Conservation (phyloP, 331 rosid genomes). For the Acacia concinna region DNA sequence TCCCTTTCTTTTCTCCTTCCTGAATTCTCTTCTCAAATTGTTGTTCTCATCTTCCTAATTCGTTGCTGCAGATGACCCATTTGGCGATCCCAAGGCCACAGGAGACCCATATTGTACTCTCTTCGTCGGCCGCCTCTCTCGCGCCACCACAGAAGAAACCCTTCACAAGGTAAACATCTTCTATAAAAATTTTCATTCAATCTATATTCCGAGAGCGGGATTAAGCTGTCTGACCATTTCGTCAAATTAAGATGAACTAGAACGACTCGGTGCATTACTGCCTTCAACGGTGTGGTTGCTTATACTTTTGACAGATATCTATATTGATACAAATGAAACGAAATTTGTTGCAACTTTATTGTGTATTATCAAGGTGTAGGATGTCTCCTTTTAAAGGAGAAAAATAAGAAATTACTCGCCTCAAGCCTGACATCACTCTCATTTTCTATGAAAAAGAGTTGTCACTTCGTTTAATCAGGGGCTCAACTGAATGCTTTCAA, state of each 20-base stretch:
- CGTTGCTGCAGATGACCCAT: conserved; percentile 70
- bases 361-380: not conserved
- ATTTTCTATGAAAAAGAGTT: not conserved
- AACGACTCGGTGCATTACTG: not conserved
- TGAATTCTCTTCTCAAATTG: not conserved
- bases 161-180: conserved; percentile 52
- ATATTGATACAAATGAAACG: not conserved
- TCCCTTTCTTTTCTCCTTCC: no score
- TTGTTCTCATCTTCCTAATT: not conserved
- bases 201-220: not conserved
- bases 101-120: conserved; percentile 85
- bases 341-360: conserved; percentile 1
- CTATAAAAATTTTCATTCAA: not conserved
- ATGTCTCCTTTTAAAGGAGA: conserved; percentile 8
- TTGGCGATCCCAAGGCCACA: conserved; percentile 69
- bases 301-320: not conserved
- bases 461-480: not conserved
- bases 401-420: not conserved
- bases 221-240: not conserved
- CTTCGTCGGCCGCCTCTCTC: conserved; percentile 80
- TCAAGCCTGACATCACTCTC: not conserved
- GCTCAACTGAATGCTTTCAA: not conserved
- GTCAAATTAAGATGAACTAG: not conserved
- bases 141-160: conserved; percentile 60
- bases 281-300: not conserved